Base-by-base conservation (phyloP, 176 grass and related monocot species). In the Rhynchospora pubera region DNA sequence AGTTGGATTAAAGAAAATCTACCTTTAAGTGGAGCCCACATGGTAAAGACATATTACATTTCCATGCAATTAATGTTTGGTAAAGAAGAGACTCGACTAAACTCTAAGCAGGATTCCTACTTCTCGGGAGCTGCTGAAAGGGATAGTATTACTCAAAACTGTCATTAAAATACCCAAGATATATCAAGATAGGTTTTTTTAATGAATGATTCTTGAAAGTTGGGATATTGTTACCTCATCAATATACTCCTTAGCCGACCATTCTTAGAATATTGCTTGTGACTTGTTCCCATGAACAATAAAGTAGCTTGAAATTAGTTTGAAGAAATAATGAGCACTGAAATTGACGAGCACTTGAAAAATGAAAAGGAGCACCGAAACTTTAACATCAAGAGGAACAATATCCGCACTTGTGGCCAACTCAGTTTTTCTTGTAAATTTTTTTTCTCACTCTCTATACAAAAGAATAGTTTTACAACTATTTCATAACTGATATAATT, bases 71-170 rank as follows among this genome's bases (percentile, higher is more conserved):
- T 56, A 77, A 28, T 77, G 50, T 77, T 74, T 26, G 70, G 46
- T 74, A 74, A 74, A 51, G 69, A 24, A 7, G 10, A 30, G 48
- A 56, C 48, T 76, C 16, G 48, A 15, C 72, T 55, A 30, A 15
- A 76, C 21, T 55, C 72, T 55, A 76, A 76, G 71, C 23, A 12
- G 55, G 7, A 76, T 64, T 81, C 56, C 22, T 64, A 7, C 66
- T 53, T 65, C 21, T 47, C 52, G 61, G 61, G 12, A 82, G 60
- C 32, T 5, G 65, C 48, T 82, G 79, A 82, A 66, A 82, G 61
- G 12, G 79, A 82, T 65, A 81, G 60, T 51, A 52, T 0, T n/a
- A 11, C 68, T 4, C 71, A 75, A n/a, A 75, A 26, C 52, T 28
- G 48, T 55, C 23, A 0, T 30, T 74, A 74, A 73, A 50, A 51